Conservation (phyloP, 257 asterid species). For the Penstemon newberryi region DNA sequence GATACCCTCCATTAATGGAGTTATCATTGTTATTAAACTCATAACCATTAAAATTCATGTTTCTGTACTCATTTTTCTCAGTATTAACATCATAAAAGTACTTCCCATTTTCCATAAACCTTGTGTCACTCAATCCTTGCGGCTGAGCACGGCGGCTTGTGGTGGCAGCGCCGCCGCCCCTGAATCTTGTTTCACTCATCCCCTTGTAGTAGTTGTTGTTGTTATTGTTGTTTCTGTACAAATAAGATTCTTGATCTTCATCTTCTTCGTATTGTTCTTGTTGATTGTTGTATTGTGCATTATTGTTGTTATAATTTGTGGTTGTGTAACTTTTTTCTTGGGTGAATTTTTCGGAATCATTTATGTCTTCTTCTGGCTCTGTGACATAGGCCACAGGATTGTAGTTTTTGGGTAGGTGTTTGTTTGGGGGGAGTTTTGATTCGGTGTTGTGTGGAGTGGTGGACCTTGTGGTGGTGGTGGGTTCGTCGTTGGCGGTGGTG, state of each 20-base stretch:
- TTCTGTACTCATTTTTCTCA: slow-evolving; percentile 37
- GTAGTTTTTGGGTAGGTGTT: slow-evolving; percentile 79
- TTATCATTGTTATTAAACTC: slow-evolving; percentile 29
- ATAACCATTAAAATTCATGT: slow-evolving; percentile 32
- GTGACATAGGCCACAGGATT: slow-evolving; percentile 73
- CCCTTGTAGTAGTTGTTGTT: slow-evolving; percentile 29
- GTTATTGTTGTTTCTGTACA: too few species aligned
- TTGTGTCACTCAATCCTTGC: slow-evolving; percentile 90
- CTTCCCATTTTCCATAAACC: slow-evolving; percentile 67
- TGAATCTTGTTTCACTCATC: slow-evolving; percentile 25
- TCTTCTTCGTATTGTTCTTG: background rate
- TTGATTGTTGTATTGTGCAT: slow-evolving; percentile 20
- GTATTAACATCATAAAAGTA: slow-evolving; percentile 45
- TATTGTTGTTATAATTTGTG: slow-evolving; percentile 14
- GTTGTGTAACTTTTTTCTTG: slow-evolving; percentile 27
- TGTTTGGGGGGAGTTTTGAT: slow-evolving; percentile 3
- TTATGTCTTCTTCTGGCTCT: slow-evolving; percentile 40
- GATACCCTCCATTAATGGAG: slow-evolving; percentile 23
- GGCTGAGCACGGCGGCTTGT: slow-evolving; percentile 38
- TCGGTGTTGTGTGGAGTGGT: slow-evolving; percentile 6
- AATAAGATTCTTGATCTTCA: too few species aligned
- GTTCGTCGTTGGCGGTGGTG: slow-evolving; percentile 30
- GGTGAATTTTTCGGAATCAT: slow-evolving; percentile 17
- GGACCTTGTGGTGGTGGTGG: background rate
- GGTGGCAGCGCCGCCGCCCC: slow-evolving; percentile 22